These are phyloP conservation scores for Nigrospora osmanthi DNA, from an alignment of 2,329 filamentous ascomycete species.

Conservation along the genomic window DNA sequence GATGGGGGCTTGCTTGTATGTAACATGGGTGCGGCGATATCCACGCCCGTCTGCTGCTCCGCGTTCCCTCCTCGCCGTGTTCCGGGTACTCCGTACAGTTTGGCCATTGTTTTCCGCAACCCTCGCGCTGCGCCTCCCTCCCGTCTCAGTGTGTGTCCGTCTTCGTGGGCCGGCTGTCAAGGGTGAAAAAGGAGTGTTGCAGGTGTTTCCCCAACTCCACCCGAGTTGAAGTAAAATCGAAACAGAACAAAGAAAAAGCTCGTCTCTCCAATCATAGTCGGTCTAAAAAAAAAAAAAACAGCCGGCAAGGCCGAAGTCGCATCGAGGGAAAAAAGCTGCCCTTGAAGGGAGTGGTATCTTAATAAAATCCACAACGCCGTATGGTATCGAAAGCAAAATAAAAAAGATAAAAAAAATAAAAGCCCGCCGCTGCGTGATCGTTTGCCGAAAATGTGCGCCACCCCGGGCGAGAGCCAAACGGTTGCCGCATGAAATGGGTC, in stretches of 20 bases:
- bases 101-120: no score
- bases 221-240: neutral
- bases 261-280: neutral
- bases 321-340: constrained; percentile 1
- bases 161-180: neutral
- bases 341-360: constrained; percentile 3
- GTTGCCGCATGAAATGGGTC: neutral
- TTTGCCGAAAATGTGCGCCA: neutral
- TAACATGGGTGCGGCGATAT: no score
- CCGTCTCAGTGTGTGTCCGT: neutral
- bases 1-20: no score
- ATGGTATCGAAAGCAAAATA: no score
- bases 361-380: constrained; percentile 2
- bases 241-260: neutral
- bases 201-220: neutral
- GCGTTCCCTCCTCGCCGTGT: no score
- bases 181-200: constrained; percentile 1
- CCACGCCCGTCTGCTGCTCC: no score
- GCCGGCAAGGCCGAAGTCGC: neutral
- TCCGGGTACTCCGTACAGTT: no score
- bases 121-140: no score
- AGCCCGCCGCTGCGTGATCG: constrained; percentile 1
- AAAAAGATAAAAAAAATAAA: neutral
- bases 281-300: neutral
- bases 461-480: neutral